A percentile compares a stretch with the other conserved stretches of the same genome.
Conservation (phyloP, 2,329 filamentous ascomycete genomes). For the Phialophora tarda region DNA sequence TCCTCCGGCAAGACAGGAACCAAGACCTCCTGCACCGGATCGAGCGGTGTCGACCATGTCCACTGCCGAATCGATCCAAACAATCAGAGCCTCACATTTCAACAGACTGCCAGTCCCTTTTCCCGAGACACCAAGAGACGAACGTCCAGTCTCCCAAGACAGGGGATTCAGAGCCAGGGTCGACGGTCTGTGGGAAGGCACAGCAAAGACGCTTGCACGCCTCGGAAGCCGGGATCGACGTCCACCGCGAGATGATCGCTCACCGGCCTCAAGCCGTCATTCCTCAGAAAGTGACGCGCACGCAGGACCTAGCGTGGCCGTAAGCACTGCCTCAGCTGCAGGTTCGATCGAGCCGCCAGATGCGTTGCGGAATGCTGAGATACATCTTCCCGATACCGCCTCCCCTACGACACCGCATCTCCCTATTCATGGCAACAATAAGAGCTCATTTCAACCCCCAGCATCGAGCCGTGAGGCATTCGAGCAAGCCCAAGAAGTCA, state of each 20-base stretch:
- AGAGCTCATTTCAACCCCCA: slow-evolving; percentile 28
- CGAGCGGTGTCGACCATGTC: slow-evolving; percentile 52
- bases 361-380: slow-evolving; percentile 41
- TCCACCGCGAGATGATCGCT: slow-evolving; percentile 41
- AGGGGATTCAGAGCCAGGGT: slow-evolving; percentile 32
- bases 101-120: slow-evolving; percentile 34
- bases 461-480: slow-evolving; percentile 39
- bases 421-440: slow-evolving; percentile 12
- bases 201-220: slow-evolving; percentile 29
- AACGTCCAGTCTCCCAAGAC: slow-evolving; percentile 26
- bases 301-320: slow-evolving; percentile 51
- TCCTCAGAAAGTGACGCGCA: slow-evolving; percentile 43
- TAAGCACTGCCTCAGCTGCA: slow-evolving; percentile 52
- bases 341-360: slow-evolving; percentile 51
- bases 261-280: slow-evolving; percentile 39
- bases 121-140: slow-evolving; percentile 23
- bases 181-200: slow-evolving; percentile 38
- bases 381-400: slow-evolving; percentile 22
- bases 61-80: slow-evolving; percentile 55
- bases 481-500: slow-evolving; percentile 40
- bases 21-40: slow-evolving; percentile 48
- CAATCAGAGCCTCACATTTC: slow-evolving; percentile 47
- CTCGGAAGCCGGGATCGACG: slow-evolving; percentile 46
- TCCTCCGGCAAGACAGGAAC: slow-evolving; percentile 38
- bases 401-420: slow-evolving; percentile 19